Conservation (phyloP, 768 basidiomycete species). For the Lentinus tigrinus region DNA sequence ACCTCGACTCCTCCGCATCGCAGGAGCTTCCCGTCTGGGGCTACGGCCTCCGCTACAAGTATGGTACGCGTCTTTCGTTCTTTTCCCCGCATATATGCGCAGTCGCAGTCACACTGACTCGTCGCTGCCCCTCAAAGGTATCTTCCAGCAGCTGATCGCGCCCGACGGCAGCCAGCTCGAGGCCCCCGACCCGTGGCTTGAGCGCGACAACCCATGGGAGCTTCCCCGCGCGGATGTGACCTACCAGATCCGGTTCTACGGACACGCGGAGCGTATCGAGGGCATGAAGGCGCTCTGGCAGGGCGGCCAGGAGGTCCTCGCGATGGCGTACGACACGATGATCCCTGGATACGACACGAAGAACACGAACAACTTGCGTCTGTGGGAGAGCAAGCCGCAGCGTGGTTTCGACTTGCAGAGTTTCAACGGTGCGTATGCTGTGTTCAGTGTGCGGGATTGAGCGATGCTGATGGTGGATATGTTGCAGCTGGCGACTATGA, state of each 20-base stretch:
- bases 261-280: conserved; percentile 65
- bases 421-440: conserved; percentile 71
- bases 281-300: conserved; percentile 72
- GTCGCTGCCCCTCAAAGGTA: conserved; percentile 30
- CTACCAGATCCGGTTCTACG: conserved; percentile 89
- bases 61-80: conserved; percentile 44
- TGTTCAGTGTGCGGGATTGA: neutral
- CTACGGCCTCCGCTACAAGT: conserved; percentile 90
- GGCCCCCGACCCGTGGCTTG: conserved; percentile 92
- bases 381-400: conserved; percentile 86
- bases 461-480: conserved; percentile 7
- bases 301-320: conserved; percentile 92
- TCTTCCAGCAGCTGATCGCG: conserved; percentile 92
- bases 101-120: neutral
- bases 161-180: conserved; percentile 80
- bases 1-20: conserved; percentile 89
- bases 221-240: conserved; percentile 81
- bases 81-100: neutral
- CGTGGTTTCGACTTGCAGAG: conserved; percentile 91
- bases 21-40: conserved; percentile 95
- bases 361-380: conserved; percentile 87
- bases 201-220: conserved; percentile 88
- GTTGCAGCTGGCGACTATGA: conserved; percentile 86
- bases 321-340: conserved; percentile 93
- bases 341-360: conserved; percentile 84